Base-by-base conservation (phyloP, 2,329 filamentous ascomycete genomes). In the Colletotrichum trifolii region DNA sequence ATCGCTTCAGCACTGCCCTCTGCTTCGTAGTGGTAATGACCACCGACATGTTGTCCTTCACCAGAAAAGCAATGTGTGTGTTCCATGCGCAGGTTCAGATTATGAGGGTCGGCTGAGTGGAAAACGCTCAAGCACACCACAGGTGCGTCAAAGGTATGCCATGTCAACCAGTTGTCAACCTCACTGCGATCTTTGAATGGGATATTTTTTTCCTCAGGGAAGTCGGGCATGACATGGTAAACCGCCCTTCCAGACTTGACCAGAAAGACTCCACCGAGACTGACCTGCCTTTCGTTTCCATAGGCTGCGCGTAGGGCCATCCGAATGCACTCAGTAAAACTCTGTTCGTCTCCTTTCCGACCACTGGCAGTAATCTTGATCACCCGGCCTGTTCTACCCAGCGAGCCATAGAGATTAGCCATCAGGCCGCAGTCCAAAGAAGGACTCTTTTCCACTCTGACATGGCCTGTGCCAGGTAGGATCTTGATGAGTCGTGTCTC, bases 151-250 rank as follows among this genome's bases (percentile, higher is more conserved):
- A 76, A 77, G 6, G 78, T 71, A 66, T 78, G 78, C 55, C 72
- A 82, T 1, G 71, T 75, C 43, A 83, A 67, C 81, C 81, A 83
- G 2, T 72, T 48, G 8, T 76, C 71, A 33, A 81, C 56, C 2
- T 75, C 70, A 0, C 70, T 56, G 0, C 73, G 66, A 15, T 72
- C 63, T 2, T 65, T 54, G 54, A 81, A 78, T 70, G 58, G 62
- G 11, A 65, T 56, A 2, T 71, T 60, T 6, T 60, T 49, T 13
- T 72, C 56, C 0, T 67, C 36, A 0, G 79, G 77, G 47, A 82
- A 82, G 66, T 81, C 80, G 1, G 80, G 80, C 79, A 82, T 82
- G 11, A 82, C 75, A 66, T 83, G 80, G 10, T 78, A 74, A 6
- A 72, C 75, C 6, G 76, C 73, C 17, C 69, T 77, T 0, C 79